These are phyloP conservation scores for Heritiera fomes DNA, from an alignment of 345 rosid species.

Conservation along the genomic window DNA sequence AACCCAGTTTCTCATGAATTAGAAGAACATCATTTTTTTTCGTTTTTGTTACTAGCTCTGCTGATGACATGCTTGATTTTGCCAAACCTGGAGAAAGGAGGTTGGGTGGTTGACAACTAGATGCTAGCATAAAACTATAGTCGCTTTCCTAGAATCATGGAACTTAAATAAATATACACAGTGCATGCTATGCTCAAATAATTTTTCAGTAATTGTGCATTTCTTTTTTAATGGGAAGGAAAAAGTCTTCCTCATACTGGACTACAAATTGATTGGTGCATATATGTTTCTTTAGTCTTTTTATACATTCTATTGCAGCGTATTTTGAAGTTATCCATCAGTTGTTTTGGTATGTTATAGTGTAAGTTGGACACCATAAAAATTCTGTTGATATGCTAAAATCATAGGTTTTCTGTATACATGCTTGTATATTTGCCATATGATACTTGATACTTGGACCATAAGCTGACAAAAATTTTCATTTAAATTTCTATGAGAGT, in stretches of 20 bases:
- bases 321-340: neutral
- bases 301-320: neutral
- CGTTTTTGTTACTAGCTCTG: neutral
- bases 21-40: neutral
- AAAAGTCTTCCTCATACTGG: neutral
- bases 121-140: neutral
- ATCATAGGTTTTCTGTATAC: neutral
- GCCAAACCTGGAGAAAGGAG: neutral
- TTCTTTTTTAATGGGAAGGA: neutral
- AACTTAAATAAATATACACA: neutral
- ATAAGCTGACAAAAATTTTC: neutral
- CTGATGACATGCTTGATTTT: neutral
- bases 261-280: neutral
- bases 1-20: neutral
- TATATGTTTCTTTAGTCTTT: constrained; percentile 2
- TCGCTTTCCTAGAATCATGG: neutral
- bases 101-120: neutral
- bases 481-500: neutral
- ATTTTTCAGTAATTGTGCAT: neutral
- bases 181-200: neutral
- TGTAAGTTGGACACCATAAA: neutral
- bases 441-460: neutral
- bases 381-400: neutral
- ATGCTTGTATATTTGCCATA: neutral
- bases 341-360: constrained; percentile 1